Evolutionary conservation across 2,329 filamentous ascomycete species (phyloP), one percentile per base, ranked within the genome.

Genomic region (Hortaea sp.): DNA sequence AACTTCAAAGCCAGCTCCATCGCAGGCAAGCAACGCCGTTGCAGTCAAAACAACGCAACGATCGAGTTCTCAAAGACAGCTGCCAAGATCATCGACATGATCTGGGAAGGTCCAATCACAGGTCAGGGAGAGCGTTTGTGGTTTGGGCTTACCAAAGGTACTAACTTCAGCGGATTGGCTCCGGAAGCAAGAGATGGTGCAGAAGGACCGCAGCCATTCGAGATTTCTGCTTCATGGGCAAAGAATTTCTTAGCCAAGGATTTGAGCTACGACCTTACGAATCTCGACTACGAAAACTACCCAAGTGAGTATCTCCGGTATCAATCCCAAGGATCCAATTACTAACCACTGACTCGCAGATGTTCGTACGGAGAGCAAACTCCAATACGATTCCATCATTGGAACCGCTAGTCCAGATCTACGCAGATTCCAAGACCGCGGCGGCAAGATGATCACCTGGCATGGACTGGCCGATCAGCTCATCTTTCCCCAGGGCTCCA

Each of bases 381-480:
- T 20, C 20, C 20, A 59, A 44, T 70, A 65, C 46, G 48, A 55
- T 12, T 54, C 56, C 2, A 60, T 67, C 32, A 66, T 70, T 9
- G 63, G 60, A 5, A 66, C 66, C 0, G 45, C 56, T 13, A 57
- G 68, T 39, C 62, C 67, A 1, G 62, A 71, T 48, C 57, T 72
- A 0, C 57, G 59, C 0, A 53, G 42, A 0, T 72, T 71, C 53
- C 59, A 58, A 29, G 42, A 53, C 1, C 46, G 52, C 1, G 68
- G 66, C 0, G 67, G 63, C 1, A 73, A 72, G 49, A 61, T 73
- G 54, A 60, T 73, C 11, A 65, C 61, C 1, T 72, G 64, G 63
- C 68, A 72, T 43, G 70, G 67, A 5, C 49, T 67, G 5, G 60
- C 59, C 2, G 67, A 70, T 48, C 48, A 63, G 13, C 48, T 68